These are phyloP conservation scores for Steccherinum ochraceum DNA, from an alignment of 768 basidiomycete species.

Conservation along the genomic window DNA sequence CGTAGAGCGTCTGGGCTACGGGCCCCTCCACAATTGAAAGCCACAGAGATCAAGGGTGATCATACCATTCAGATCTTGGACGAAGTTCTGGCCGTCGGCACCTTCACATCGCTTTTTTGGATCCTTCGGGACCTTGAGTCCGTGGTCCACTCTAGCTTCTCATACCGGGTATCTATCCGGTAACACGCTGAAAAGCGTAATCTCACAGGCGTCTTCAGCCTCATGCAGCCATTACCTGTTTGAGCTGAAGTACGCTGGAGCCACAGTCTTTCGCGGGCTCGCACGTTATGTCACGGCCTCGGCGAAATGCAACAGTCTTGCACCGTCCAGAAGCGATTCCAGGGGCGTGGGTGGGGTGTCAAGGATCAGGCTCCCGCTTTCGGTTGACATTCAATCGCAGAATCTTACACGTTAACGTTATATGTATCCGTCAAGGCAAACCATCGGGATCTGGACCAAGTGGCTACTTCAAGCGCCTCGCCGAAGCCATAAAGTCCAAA, in stretches of 20 bases:
- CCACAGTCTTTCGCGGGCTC: background rate
- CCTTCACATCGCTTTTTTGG: background rate
- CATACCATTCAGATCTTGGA: background rate
- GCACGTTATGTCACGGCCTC: conserved; percentile 7
- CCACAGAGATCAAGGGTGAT: conserved; percentile 1
- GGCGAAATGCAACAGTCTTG: conserved; percentile 5
- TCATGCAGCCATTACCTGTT: background rate
- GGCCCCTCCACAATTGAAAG: background rate
- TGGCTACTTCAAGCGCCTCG: conserved; percentile 1
- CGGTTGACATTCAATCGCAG: conserved; percentile 1
- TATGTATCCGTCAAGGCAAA: conserved; percentile 1
- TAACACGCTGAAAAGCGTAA: background rate
- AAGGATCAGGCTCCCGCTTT: background rate
- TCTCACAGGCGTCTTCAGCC: background rate
- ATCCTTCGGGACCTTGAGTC: background rate
- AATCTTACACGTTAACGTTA: background rate
- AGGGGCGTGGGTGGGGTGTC: background rate
- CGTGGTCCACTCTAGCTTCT: background rate
- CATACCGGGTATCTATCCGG: background rate
- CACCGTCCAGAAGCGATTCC: conserved; percentile 2
- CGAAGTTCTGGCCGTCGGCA: background rate
- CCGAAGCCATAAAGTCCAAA: conserved; percentile 4
- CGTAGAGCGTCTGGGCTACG: background rate
- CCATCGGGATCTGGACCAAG: conserved; percentile 1
- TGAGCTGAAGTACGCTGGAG: background rate